Base-by-base conservation (phyloP, 2,329 filamentous ascomycete genomes). In the Penicillium brasilianum region DNA sequence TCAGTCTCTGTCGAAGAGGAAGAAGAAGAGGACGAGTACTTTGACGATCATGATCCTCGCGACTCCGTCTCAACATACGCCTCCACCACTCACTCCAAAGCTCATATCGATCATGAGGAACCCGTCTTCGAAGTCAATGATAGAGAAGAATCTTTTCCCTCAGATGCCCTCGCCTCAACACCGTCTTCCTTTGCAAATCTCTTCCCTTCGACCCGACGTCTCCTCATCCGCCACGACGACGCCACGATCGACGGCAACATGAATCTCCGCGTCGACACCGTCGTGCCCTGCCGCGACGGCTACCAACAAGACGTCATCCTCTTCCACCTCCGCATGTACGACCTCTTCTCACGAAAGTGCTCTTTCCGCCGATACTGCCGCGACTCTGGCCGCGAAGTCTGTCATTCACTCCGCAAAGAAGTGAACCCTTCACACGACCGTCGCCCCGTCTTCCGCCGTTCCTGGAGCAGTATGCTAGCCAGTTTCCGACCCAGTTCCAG, bases 251-350 rank as follows among this genome's bases (percentile, higher is more conserved):
- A 99, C 74, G 94, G 94, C 37, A 97, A 97, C 82, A 96, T 97
- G 92, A 98, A 98, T 74, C 84, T 99, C 59, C 89, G 93, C 34
- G 84, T 98, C 60, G 93, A 97, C 74, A 94, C 92, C 6, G 82
- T 90, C 64, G 85, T 91, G 49, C 78, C 81, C 28, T 79, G 81
- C 28, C 83, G 84, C 28, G 85, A 85, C 43, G 82, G 84, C 44
- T 78, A 80, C 55, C 85, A 85, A 65, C 85, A 88, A 64, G 87
- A 87, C 68, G 86, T 90, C 70, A 91, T 88, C 5, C 88, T 99
- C 51, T 98, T 97, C 78, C 94, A 99, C 77, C 83, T 98, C 62
- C 90, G 93, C 71, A 97, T 99, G 92, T 89, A 97, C 75, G 92
- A 98, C 76, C 81, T 98, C 58, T 88, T 88, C 71, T 88, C 88